phyloP scores from a whole-genome alignment of 2,329 filamentous ascomycete species.

The Colletotrichum melonis region DNA sequence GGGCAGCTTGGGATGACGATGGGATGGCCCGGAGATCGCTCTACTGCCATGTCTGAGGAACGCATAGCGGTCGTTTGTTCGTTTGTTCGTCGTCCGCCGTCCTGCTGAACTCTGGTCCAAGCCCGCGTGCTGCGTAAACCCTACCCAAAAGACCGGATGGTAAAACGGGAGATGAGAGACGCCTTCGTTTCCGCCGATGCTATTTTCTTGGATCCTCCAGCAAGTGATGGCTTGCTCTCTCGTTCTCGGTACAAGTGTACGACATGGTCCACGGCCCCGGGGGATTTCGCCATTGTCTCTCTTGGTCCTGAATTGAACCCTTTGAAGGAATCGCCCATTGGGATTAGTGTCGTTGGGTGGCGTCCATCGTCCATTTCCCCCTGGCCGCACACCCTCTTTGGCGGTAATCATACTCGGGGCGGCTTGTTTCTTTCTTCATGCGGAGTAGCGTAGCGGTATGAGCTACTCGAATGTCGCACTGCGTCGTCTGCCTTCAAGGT shows the following conservation, averaged over 20 bases:
- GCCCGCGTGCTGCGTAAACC: background rate
- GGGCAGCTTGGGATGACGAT: constrained; percentile 4
- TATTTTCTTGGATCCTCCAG: background rate
- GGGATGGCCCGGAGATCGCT: constrained; percentile 32
- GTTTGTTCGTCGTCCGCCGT: background rate
- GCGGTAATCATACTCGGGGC: background rate
- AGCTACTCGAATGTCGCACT: constrained; percentile 9
- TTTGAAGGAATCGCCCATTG: constrained; percentile 10
- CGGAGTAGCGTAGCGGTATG: constrained; percentile 8
- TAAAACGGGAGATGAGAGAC: constrained; percentile 12
- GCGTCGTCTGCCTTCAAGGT: constrained; percentile 19
- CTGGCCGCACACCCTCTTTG: background rate
- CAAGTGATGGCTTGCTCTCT: background rate
- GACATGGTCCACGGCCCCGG: background rate
- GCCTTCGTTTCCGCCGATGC: constrained; percentile 8
- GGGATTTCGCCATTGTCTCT: constrained; percentile 14
- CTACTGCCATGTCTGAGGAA: background rate
- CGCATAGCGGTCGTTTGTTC: background rate
- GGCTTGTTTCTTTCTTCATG: constrained; percentile 6
- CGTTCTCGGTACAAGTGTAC: background rate
- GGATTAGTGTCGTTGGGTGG: constrained; percentile 18
- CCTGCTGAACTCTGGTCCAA: constrained; percentile 11
- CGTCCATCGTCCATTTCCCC: constrained; percentile 23
- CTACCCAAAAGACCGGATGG: constrained; percentile 4
- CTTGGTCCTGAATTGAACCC: background rate